Conservation (phyloP, 805 yeast species). For the Metschnikowia similis region DNA sequence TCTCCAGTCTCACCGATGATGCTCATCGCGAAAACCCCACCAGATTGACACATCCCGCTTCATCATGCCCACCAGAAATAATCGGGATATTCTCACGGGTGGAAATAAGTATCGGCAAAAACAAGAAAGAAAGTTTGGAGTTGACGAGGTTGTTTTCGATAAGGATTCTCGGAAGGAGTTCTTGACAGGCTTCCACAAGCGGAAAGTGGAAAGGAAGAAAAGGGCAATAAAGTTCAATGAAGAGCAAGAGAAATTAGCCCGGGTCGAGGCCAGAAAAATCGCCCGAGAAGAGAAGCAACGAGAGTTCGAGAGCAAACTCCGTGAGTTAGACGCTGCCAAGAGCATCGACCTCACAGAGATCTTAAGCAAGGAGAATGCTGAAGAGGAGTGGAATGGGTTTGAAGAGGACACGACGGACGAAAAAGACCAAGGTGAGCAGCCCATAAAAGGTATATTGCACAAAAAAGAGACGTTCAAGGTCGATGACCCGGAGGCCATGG, state of each 20-base stretch:
- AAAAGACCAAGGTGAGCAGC: constrained; percentile 8
- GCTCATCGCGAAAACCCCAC: constrained; percentile 18
- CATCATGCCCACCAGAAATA: constrained; percentile 36
- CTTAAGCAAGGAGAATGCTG: constrained; percentile 16
- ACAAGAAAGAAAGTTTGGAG: constrained; percentile 42
- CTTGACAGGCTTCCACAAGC: constrained; percentile 91
- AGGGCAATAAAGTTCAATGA: constrained; percentile 72
- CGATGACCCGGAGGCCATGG: constrained; percentile 23
- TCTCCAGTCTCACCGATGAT: not conserved
- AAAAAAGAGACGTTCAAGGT: constrained; percentile 29
- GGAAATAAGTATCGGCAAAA: constrained; percentile 76
- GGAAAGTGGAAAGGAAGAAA: constrained; percentile 84
- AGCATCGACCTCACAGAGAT: constrained; percentile 15
- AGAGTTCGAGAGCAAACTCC: constrained; percentile 60
- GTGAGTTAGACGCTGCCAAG: constrained; percentile 48
- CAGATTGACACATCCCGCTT: not conserved
- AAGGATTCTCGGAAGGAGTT: constrained; percentile 74
- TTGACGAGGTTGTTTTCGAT: constrained; percentile 83
- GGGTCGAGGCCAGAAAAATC: constrained; percentile 70
- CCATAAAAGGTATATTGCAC: constrained; percentile 17
- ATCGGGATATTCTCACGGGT: constrained; percentile 84
- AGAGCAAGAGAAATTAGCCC: constrained; percentile 70
- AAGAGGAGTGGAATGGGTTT: constrained; percentile 43
- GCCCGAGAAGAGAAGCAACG: constrained; percentile 67
- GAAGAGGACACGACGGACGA: constrained; percentile 15